Conservation (phyloP, 768 basidiomycete species). For the Hysterangium stoloniferum region DNA sequence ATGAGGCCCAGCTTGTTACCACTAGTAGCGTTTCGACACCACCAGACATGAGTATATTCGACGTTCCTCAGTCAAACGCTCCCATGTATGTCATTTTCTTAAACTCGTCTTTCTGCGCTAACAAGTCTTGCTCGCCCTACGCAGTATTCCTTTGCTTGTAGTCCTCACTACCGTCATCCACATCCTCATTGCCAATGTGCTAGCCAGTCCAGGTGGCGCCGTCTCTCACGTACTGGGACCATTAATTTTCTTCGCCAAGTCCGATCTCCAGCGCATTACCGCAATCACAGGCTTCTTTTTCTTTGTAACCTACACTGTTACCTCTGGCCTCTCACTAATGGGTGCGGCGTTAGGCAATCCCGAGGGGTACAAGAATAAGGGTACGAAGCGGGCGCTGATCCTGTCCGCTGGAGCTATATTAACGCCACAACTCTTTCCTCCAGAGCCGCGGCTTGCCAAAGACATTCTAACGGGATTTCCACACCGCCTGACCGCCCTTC, state of each 20-base stretch:
- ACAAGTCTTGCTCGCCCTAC: neutral
- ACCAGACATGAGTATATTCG: neutral
- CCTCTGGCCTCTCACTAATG: neutral
- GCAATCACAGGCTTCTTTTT: neutral
- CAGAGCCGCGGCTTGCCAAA: neutral
- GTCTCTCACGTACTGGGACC: neutral
- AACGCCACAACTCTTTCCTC: neutral
- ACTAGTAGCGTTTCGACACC: too few relatives aligned
- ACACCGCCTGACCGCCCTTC: neutral
- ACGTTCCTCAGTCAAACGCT: neutral
- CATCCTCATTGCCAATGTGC: neutral
- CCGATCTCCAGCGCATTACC: neutral
- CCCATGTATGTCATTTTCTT: neutral
- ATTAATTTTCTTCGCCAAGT: neutral
- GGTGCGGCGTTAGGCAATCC: conserved; percentile 1
- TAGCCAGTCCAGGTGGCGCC: neutral
- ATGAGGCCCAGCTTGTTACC: too few relatives aligned
- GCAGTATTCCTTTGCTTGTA: neutral
- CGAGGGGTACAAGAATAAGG: neutral
- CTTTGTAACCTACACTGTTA: neutral
- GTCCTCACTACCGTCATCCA: neutral
- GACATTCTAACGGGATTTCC: neutral
- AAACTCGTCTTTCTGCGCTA: neutral
- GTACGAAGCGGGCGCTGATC: neutral
- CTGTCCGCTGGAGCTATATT: too few relatives aligned